Conservation (phyloP, 2,329 filamentous ascomycete genomes). For the Tolypocladium tropicale region DNA sequence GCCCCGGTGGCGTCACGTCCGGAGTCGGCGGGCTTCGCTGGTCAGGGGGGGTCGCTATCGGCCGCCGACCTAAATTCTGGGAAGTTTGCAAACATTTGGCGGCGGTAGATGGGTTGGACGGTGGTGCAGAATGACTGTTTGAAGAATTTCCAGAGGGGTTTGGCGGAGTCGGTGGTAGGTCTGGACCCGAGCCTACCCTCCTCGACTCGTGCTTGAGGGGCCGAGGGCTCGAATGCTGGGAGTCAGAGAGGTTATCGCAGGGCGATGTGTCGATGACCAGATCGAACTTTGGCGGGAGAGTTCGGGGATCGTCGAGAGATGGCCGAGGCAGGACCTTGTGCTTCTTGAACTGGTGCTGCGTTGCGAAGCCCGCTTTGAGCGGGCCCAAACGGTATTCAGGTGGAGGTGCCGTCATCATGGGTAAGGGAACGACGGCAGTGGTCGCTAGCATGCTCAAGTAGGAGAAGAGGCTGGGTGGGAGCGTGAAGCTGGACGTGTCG, state of each 20-base stretch:
- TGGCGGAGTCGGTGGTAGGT: slow-evolving; percentile 53
- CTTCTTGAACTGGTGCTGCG: slow-evolving; percentile 32
- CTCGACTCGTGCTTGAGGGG: slow-evolving; percentile 30
- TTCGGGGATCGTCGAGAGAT: slow-evolving; percentile 15
- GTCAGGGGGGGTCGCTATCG: slow-evolving; percentile 51
- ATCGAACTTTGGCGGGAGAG: slow-evolving; percentile 10
- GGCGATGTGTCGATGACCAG: slow-evolving; percentile 18
- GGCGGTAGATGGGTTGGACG: slow-evolving; percentile 29
- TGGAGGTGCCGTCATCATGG: slow-evolving; percentile 22
- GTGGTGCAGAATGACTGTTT: slow-evolving; percentile 32
- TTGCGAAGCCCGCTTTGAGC: slow-evolving; percentile 14
- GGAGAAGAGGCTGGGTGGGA: slow-evolving; percentile 1
- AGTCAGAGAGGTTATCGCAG: slow-evolving; percentile 12
- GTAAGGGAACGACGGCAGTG: slow-evolving; percentile 10
- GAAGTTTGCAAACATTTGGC: slow-evolving; percentile 27
- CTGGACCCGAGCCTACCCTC: slow-evolving; percentile 33
- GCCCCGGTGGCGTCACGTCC: slow-evolving; percentile 61
- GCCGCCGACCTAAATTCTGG: slow-evolving; percentile 25
- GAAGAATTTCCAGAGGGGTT: slow-evolving; percentile 49
- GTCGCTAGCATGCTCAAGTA: slow-evolving; percentile 16
- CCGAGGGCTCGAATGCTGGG: slow-evolving; percentile 26
- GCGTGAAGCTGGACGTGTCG: neutral
- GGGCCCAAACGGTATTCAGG: slow-evolving; percentile 16
- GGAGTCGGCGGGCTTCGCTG: slow-evolving; percentile 63
- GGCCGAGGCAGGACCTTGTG: slow-evolving; percentile 34